Evolutionary conservation across 2,329 filamentous ascomycete genomes (phyloP), one percentile per base, ranked within the genome.

Genomic region (Apiospora aurea): DNA sequence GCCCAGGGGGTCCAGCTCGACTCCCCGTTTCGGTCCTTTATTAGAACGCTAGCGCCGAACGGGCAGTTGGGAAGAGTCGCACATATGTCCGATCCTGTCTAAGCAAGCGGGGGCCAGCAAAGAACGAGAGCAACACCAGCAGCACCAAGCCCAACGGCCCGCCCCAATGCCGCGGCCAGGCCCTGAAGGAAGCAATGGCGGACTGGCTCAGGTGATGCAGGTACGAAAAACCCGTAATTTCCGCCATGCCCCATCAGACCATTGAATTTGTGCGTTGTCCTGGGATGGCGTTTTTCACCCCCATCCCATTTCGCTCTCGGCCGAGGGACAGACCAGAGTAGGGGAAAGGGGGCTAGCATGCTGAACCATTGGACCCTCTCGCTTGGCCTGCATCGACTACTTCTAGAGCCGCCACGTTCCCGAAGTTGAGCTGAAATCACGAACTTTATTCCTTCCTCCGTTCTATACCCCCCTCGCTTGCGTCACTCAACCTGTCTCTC

Each of bases 1-100:
- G 34, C 26, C 53, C 24, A 49, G 69, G 21, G 69, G 14, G 41
- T 29, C 24, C 2, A 4, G 53, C 29, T n/a, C 4, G 18, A 29
- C 7, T 38, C 53, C 53, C 53, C 29, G 57, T 64, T 64, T 64
- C 57, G 57, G 57, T 64, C 57, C 57, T 64, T 64, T 41, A 4
- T 2, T n/a, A 8, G 29, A 4, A 41, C 57, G 18, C 57, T 64
- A 64, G 57, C 41, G 18, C 10, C 5, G 7, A 61, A 61, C 29
- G 7, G 51, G 53, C 29, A 38, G 29, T 7, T 38, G 16, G 7
- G 18, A 34, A 16, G 14, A 57, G 16, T 61, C 53, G 53, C 29
- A 38, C 29, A 16, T 11, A n/a, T 38, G 6, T 38, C 16, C 29
- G 53, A 61, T 61, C 53, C 53, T n/a, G 29, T 18, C 13, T 8